Base-by-base conservation (phyloP, 352 stramenopile genomes). In the Phytophthora syringae region DNA sequence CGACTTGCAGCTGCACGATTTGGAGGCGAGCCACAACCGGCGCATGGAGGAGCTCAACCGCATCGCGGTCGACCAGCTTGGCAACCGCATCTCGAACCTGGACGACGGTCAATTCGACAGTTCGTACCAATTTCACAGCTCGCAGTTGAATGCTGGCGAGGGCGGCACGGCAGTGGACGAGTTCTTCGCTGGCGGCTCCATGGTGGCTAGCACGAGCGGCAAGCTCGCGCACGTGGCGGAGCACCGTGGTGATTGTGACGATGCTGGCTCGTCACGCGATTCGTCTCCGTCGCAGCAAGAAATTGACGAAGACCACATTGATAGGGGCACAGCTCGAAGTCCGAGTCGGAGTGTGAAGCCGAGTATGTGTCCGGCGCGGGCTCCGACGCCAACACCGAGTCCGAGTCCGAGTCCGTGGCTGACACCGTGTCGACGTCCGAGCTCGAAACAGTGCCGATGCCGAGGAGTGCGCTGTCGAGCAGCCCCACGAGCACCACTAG, bases 201-300 rank as follows among this genome's bases (percentile, higher is more conserved):
- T 55, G 30, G 9, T 32, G 9, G 30, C 9, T 13, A 34, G 5
- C 15, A 58, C 60, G 7, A 55, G 27, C 24, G 28, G 43, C 21
- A 70, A 74, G 37, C 58, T 70, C 25, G 25, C 58, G 1, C 58
- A 58, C 18, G 57, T 69, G 24, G 49, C 69, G 15, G 67, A 73
- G 43, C 32, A 36, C 69, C 24, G 27, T 24, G 5, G 53, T 50
- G 52, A 36, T n/a, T 12, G 30, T 12, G 52, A 61, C 6, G 69
- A 63, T 12, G 55, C 59, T 42, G 51, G 55, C 25, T 64, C 57
- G 5, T 64, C 64, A 1, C 60, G 53, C 7, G 34, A 56, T 16
- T 57, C 47, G 2, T 60, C 44, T 6, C 44, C 67, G 11, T 61
- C 70, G 11, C 37, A 54, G 3, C 50, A 57, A 22, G 55, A 60